Conservation (phyloP, 148 eudicot genomes). For the Arctostaphylos glauca region DNA sequence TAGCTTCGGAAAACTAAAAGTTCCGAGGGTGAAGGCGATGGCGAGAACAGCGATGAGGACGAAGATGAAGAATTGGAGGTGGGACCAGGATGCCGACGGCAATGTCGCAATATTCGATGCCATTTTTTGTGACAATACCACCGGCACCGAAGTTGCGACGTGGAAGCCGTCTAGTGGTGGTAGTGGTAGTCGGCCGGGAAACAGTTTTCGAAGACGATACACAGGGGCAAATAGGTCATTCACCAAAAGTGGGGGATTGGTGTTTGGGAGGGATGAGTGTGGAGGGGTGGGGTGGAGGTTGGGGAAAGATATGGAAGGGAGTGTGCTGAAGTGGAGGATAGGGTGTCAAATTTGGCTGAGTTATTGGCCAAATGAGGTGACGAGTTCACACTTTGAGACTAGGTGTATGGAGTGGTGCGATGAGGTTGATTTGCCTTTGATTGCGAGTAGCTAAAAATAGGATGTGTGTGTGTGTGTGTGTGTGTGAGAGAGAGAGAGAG, state of each 20-base stretch:
- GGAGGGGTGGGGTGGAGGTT: slow-evolving; percentile 79
- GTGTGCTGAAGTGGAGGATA: slow-evolving; percentile 88
- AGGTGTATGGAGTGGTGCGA: slow-evolving; percentile 79
- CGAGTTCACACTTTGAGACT: slow-evolving; percentile 60
- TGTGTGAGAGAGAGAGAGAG: neutral
- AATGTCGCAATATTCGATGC: slow-evolving; percentile 56
- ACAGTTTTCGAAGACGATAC: slow-evolving; percentile 56
- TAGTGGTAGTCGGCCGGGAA: neutral
- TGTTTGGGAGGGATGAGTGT: slow-evolving; percentile 51
- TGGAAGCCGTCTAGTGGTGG: slow-evolving; percentile 38
- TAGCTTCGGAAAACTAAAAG: slow-evolving; percentile 46
- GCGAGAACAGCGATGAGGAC: slow-evolving; percentile 46
- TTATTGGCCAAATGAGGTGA: slow-evolving; percentile 76
- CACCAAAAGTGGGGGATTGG: slow-evolving; percentile 61
- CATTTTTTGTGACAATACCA: slow-evolving; percentile 49
- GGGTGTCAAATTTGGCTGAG: slow-evolving; percentile 76
- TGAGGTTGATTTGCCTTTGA: slow-evolving; percentile 85
- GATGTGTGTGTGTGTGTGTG: too few relatives aligned
- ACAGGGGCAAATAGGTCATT: slow-evolving; percentile 52
- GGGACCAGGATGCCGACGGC: slow-evolving; percentile 83
- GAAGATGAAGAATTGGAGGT: slow-evolving; percentile 73
- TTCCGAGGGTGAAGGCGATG: slow-evolving; percentile 61
- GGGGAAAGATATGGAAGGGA: slow-evolving; percentile 84
- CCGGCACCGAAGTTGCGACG: slow-evolving; percentile 62
- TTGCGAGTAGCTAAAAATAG: slow-evolving; percentile 24